phyloP scores from a whole-genome alignment of 129 eudicot genomes.

The Flaveria robusta region DNA sequence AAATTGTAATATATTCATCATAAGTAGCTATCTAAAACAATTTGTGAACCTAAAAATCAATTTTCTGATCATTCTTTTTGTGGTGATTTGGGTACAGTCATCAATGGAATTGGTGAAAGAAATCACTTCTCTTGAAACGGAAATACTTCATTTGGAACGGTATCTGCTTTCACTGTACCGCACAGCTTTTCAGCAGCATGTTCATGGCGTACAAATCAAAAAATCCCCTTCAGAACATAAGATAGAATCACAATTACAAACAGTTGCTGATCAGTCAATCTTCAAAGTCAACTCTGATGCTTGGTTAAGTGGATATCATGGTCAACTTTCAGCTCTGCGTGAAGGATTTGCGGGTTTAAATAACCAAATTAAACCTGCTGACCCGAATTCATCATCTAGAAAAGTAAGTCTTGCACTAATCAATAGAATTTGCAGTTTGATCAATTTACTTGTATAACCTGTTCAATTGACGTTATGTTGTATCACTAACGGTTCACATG shows the following conservation, averaged over 20 bases:
- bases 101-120: slow-evolving; percentile 76
- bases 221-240: slow-evolving; percentile 26
- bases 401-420: slow-evolving; percentile 42
- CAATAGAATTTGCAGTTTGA: neutral
- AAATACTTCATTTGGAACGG: slow-evolving; percentile 67
- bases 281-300: slow-evolving; percentile 30
- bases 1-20: neutral
- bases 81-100: slow-evolving; percentile 48
- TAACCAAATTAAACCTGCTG: slow-evolving; percentile 36
- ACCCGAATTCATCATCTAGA: slow-evolving; percentile 49
- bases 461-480: neutral
- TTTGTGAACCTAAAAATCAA: neutral
- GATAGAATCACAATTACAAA: slow-evolving; percentile 32
- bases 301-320: slow-evolving; percentile 31
- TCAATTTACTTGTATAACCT: neutral
- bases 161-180: slow-evolving; percentile 72
- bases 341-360: slow-evolving; percentile 38
- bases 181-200: slow-evolving; percentile 56
- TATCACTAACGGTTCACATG: neutral
- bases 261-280: slow-evolving; percentile 36
- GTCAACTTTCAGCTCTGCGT: slow-evolving; percentile 28
- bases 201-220: slow-evolving; percentile 29
- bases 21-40: slow-evolving; percentile 1
- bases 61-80: neutral
- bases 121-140: slow-evolving; percentile 60